phyloP scores from a whole-genome alignment of 176 grass and related monocot species.

The barley (Hordeum vulgare) region DNA sequence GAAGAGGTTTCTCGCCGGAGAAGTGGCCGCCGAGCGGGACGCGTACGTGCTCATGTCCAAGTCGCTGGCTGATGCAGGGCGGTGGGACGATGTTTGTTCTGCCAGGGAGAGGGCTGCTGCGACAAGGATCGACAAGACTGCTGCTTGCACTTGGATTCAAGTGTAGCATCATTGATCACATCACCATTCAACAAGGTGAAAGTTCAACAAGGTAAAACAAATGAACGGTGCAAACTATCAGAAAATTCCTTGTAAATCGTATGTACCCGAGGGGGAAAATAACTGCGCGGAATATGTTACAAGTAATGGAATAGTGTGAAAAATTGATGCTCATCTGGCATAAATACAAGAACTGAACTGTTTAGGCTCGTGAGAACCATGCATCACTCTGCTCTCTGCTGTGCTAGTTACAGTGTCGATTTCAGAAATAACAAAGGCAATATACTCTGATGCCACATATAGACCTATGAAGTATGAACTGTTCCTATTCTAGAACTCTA shows the following conservation, averaged over 20 bases:
- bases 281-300: neutral
- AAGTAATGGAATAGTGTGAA: neutral
- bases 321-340: neutral
- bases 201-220: no score
- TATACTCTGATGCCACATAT: neutral
- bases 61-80: constrained; percentile 37
- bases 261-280: neutral
- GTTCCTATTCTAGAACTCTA: neutral
- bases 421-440: neutral
- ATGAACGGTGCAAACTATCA: neutral
- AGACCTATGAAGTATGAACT: neutral
- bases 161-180: neutral
- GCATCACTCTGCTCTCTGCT: neutral
- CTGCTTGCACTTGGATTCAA: constrained; percentile 30
- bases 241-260: neutral
- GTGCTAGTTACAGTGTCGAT: neutral
- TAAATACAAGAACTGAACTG: neutral
- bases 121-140: constrained; percentile 18
- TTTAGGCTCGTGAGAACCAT: neutral
- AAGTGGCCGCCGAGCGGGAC: constrained; percentile 26
- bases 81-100: constrained; percentile 34
- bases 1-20: constrained; percentile 3
- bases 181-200: neutral
- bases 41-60: constrained; percentile 33
- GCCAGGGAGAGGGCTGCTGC: constrained; percentile 31